Conservation (phyloP, 768 basidiomycete species). For the Tulasnella sp. region DNA sequence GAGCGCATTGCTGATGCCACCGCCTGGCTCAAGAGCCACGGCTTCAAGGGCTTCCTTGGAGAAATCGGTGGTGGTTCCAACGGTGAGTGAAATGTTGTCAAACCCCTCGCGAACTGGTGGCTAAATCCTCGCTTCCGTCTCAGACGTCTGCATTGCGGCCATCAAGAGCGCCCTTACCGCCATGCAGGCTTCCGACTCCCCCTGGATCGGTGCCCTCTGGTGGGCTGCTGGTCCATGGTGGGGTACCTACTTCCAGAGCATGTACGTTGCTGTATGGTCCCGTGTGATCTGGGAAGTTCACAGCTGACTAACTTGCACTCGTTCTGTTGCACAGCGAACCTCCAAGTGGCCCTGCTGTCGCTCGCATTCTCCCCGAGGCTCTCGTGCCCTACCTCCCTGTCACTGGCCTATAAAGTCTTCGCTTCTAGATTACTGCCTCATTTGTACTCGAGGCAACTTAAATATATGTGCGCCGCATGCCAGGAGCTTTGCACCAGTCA, state of each 20-base stretch:
- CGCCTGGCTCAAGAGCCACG: conserved; percentile 61
- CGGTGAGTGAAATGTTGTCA: conserved; percentile 3
- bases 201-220: conserved; percentile 53
- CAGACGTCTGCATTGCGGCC: conserved; percentile 52
- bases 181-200: conserved; percentile 56
- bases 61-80: conserved; percentile 59
- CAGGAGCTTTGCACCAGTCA: too few species aligned
- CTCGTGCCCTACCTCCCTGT: conserved; percentile 53
- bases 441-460: too few species aligned
- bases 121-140: neutral
- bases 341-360: conserved; percentile 57
- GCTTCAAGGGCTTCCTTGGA: conserved; percentile 65
- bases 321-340: conserved; percentile 45
- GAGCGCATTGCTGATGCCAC: conserved; percentile 62
- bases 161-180: conserved; percentile 61
- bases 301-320: conserved; percentile 1
- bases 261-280: neutral
- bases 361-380: conserved; percentile 59
- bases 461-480: too few species aligned
- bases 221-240: conserved; percentile 33
- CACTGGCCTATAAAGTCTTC: neutral
- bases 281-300: neutral
- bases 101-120: neutral
- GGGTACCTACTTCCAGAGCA: conserved; percentile 27
- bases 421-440: too few species aligned